A percentile compares a stretch with the other conserved stretches of the same genome.
phyloP scores from a whole-genome alignment of 1,284 basidiomycete genomes.

The Trametes sp. region DNA sequence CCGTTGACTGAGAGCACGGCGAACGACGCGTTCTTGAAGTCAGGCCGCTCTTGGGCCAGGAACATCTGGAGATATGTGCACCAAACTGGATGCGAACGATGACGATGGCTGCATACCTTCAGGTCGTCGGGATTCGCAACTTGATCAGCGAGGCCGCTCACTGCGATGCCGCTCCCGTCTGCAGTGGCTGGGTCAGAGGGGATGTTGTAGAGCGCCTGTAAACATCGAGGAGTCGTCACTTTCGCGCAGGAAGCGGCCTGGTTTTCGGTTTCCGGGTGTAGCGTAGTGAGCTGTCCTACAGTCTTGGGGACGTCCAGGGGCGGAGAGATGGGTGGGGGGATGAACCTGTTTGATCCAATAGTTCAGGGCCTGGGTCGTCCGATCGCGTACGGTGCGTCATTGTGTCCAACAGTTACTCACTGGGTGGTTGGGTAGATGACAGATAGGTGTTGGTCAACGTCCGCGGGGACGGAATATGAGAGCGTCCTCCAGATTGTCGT shows the following conservation, averaged over 20 bases:
- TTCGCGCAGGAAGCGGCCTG: constrained; percentile 17
- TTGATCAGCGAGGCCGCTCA: constrained; percentile 32
- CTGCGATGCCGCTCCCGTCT: constrained; percentile 55
- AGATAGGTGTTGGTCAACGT: constrained; percentile 43
- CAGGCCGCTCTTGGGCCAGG: constrained; percentile 53
- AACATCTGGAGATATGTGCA: constrained; percentile 51
- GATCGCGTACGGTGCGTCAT: no score
- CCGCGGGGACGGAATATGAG: constrained; percentile 47
- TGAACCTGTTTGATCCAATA: no score
- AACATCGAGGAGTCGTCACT: constrained; percentile 60
- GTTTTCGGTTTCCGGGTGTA: not conserved
- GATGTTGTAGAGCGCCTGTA: constrained; percentile 59
- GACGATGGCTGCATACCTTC: not conserved
- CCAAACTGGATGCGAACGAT: no score
- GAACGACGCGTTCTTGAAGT: constrained; percentile 53
- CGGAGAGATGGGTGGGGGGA: not conserved
- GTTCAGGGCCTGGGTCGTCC: no score
- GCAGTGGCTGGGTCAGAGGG: constrained; percentile 53
- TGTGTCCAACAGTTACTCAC: no score
- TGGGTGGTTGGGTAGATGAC: constrained; percentile 48
- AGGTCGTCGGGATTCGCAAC: not conserved
- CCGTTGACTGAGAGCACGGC: constrained; percentile 28
- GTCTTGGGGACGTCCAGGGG: no score
- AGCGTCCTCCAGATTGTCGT: constrained; percentile 43
- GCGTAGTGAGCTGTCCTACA: not conserved